Evolutionary conservation across 148 eudicot genomes (phyloP).

Genomic region (Euryodendron excelsum): DNA sequence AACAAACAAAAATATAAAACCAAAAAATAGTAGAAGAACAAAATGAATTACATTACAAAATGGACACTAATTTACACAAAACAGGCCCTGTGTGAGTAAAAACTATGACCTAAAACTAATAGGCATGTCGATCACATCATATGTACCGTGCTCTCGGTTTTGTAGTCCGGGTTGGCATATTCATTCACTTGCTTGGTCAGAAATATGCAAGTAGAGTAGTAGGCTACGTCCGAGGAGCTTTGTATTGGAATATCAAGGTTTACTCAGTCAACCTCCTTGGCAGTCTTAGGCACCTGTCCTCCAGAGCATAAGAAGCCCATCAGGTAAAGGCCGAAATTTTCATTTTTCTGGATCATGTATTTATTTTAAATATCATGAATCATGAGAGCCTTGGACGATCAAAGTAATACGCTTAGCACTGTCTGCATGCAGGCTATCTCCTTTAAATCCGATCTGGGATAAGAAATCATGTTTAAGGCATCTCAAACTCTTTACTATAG

Average conservation of each 20-base stretch:
- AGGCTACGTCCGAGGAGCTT: background rate
- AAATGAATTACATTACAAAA: conserved; percentile 44
- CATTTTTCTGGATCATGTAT: conserved; percentile 35
- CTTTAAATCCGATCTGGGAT: conserved; percentile 80
- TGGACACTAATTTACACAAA: conserved; percentile 34
- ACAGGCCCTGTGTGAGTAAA: conserved; percentile 18
- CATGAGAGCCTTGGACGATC: conserved; percentile 70
- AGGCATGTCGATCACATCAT: conserved; percentile 16
- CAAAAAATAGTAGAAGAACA: background rate
- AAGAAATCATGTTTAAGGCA: conserved; percentile 42
- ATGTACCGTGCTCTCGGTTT: conserved; percentile 20
- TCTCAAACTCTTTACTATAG: conserved; percentile 11
- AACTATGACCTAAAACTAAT: conserved; percentile 19
- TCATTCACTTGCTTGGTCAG: conserved; percentile 32
- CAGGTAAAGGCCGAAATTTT: conserved; percentile 45
- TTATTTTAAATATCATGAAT: conserved; percentile 54
- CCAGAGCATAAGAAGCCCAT: conserved; percentile 63
- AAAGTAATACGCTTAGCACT: conserved; percentile 64
- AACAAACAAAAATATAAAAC: background rate
- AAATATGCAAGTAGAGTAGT: conserved; percentile 27
- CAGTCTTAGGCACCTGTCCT: conserved; percentile 56
- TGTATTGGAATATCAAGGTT: conserved; percentile 17
- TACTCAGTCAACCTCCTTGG: conserved; percentile 60
- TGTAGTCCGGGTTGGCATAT: conserved; percentile 1
- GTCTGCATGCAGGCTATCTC: conserved; percentile 75